Evolutionary conservation across 2,329 filamentous ascomycete species (phyloP).

Genomic region (Blastomyces gilchristii): DNA sequence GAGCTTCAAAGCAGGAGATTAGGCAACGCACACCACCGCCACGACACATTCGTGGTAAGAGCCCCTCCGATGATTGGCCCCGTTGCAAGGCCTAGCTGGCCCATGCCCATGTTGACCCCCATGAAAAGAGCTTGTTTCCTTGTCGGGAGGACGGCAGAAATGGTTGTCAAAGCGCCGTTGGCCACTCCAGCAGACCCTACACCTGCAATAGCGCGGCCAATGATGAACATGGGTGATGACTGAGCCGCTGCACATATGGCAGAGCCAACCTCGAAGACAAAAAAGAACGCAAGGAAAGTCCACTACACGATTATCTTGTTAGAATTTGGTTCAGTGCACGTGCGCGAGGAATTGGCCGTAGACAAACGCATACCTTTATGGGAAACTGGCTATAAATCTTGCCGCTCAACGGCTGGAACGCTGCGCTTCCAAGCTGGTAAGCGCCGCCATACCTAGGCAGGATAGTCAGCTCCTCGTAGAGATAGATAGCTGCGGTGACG

Average conservation of each 20-base stretch:
- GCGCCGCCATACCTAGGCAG: slow-evolving; percentile 1
- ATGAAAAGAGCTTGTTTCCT: slow-evolving; percentile 16
- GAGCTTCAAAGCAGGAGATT: not conserved
- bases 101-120: slow-evolving; percentile 15
- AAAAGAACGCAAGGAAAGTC: slow-evolving; percentile 23
- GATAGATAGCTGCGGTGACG: not conserved
- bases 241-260: slow-evolving; percentile 19
- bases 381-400: slow-evolving; percentile 20
- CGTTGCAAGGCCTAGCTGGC: slow-evolving; percentile 27
- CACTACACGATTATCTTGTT: slow-evolving; percentile 17
- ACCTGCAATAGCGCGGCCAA: slow-evolving; percentile 21
- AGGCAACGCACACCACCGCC: slow-evolving; percentile 32
- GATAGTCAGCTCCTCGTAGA: not conserved
- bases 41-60: slow-evolving; percentile 30
- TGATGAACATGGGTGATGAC: slow-evolving; percentile 23
- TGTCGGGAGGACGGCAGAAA: slow-evolving; percentile 17
- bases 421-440: slow-evolving; percentile 17
- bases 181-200: slow-evolving; percentile 19
- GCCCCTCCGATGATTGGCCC: slow-evolving; percentile 37
- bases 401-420: slow-evolving; percentile 21
- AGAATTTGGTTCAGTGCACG: not conserved
- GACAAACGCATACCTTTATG: slow-evolving; percentile 15
- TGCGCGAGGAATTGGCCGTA: not conserved
- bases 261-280: slow-evolving; percentile 26
- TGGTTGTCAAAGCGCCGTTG: slow-evolving; percentile 18